Evolutionary conservation across 805 yeast genomes (phyloP).

Genomic region (Barnettozyma vustinii): DNA sequence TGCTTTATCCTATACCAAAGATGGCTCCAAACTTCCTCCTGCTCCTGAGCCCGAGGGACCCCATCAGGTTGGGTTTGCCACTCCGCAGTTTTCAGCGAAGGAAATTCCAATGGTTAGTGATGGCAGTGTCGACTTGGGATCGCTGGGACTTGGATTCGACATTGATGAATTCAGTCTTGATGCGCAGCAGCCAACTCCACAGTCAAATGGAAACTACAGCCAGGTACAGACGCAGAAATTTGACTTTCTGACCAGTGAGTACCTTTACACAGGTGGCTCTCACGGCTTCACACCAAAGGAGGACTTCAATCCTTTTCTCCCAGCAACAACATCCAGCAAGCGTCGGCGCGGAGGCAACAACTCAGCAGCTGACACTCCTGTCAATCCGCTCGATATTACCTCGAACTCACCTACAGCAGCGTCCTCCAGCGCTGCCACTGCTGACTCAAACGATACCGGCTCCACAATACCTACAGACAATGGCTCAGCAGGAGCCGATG

Average conservation of each 20-base stretch:
- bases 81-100: slow-evolving; percentile 64
- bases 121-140: slow-evolving; percentile 34
- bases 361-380: slow-evolving; percentile 16
- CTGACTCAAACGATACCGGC: not conserved
- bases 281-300: slow-evolving; percentile 1
- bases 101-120: slow-evolving; percentile 31
- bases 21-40: slow-evolving; percentile 1
- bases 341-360: not conserved
- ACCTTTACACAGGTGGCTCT: slow-evolving; percentile 2
- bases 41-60: slow-evolving; percentile 40
- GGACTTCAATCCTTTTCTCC: slow-evolving; percentile 1
- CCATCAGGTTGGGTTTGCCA: slow-evolving; percentile 70
- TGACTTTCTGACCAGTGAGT: not conserved
- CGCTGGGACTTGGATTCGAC: slow-evolving; percentile 31
- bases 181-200: slow-evolving; percentile 7
- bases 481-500: slow-evolving; percentile 17
- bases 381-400: slow-evolving; percentile 19
- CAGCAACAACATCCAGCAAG: not conserved
- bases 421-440: not conserved
- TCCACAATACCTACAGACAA: slow-evolving; percentile 10
- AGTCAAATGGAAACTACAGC: not conserved
- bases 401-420: slow-evolving; percentile 7
- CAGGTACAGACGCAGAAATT: not conserved
- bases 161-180: slow-evolving; percentile 19
- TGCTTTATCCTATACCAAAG: slow-evolving; percentile 30